A percentile compares a stretch with the other conserved stretches of the same genome.
These are phyloP conservation scores for Tricholoma matsutake DNA, from an alignment of 768 basidiomycete species.

Conservation along the genomic window DNA sequence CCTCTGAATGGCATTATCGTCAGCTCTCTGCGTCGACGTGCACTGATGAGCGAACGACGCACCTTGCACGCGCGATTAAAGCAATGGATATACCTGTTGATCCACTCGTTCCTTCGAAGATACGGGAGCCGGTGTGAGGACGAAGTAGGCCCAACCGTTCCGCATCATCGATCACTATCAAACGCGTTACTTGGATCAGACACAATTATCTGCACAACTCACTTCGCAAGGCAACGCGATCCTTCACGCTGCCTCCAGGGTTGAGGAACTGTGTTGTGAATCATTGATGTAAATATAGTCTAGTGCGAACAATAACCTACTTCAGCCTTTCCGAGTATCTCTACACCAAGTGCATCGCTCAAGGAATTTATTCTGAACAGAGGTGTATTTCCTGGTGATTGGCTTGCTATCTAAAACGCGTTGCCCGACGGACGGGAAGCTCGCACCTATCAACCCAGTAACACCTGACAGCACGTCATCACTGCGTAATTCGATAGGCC, in stretches of 20 bases:
- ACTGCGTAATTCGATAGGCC: conserved; percentile 69
- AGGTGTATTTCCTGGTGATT: conserved; percentile 84
- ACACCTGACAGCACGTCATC: conserved; percentile 82
- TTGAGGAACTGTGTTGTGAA: conserved; percentile 71
- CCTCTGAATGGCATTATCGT: conserved; percentile 49
- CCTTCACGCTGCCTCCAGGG: conserved; percentile 97
- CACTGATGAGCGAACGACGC: conserved; percentile 14
- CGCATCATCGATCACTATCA: conserved; percentile 89
- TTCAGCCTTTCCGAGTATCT: conserved; percentile 95
- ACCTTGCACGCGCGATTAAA: conserved; percentile 87
- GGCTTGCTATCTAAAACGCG: background rate
- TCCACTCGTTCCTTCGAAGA: conserved; percentile 97
- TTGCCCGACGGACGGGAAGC: background rate
- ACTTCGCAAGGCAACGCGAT: conserved; percentile 94
- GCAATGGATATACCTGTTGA: conserved; percentile 97
- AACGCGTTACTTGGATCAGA: background rate
- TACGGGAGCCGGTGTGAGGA: conserved; percentile 85
- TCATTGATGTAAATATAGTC: background rate
- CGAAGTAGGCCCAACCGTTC: conserved; percentile 78
- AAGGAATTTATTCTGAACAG: conserved; percentile 88
- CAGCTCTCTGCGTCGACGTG: background rate
- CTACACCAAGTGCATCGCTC: conserved; percentile 87
- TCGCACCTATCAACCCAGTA: conserved; percentile 78
- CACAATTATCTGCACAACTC: conserved; percentile 17
- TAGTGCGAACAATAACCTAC: conserved; percentile 34